Base-by-base conservation (phyloP, 2,329 filamentous ascomycete species). In the Exophiala alcalophila region DNA sequence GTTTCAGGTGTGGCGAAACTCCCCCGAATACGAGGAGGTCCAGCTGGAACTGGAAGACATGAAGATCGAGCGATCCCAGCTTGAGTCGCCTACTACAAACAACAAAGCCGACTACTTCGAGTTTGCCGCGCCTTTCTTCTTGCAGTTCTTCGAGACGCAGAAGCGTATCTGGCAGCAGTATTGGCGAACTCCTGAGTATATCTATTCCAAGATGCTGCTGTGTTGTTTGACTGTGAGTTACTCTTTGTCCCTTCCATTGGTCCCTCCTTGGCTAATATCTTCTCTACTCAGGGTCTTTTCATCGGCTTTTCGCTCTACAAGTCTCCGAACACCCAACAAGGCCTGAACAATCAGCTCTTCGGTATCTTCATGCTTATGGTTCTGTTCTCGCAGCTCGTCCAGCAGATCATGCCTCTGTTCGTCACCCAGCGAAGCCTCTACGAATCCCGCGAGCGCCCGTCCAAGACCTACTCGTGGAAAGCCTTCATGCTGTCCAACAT, bases 141-240 rank as follows among this genome's bases (percentile, higher is more conserved):
- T 70, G 5, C 89, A 95, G 63, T 68, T 91, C 33, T 69, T 67
- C 45, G 73, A 82, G 58, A 85, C 87, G 43, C 75, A 80, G 11
- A 62, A 75, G 53, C 86, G 89, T 58, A 83, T 91, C 18, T 92
- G 92, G 71, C 79, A 90, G 60, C 88, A 94, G 63, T 94, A 92
- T 74, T 94, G 89, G 88, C 84, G 85, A 21, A 79, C 83, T 38
- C 81, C 83, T 0, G 78, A 77, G 2, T 94, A 94, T 69, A 89
- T 94, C 63, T 94, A 91, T 69, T 83, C 85, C 56, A 94, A 94
- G 72, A 61, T 74, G 0, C 69, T 75, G 1, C 80, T 94, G 12
- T 87, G 82, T 60, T 67, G 76, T 91, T 27, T 51, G 16, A 36
- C 44, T n/a, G 44, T 39, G 47, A 37, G 19, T 9, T 8, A 23